Conservation (phyloP, 2,329 filamentous ascomycete genomes). For the Colletotrichum camelliae region DNA sequence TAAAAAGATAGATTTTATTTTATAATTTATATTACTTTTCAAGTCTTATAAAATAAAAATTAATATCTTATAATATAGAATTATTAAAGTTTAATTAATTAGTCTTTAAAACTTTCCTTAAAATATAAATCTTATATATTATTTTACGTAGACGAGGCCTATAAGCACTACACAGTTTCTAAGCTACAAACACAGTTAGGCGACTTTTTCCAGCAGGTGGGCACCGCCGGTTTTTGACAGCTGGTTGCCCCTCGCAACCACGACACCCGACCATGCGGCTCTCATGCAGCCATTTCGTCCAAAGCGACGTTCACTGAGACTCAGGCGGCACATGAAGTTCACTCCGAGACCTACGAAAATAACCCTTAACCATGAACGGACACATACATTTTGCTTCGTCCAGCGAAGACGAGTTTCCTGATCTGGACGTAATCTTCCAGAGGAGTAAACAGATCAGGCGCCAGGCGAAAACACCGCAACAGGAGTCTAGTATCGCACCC, state of each 20-base stretch:
- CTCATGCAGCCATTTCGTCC: background rate
- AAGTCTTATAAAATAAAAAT: too few relatives aligned
- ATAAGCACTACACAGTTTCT: too few relatives aligned
- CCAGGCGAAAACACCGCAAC: background rate
- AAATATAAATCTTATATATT: too few relatives aligned
- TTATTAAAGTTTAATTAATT: too few relatives aligned
- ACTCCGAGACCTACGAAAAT: background rate
- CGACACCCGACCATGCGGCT: background rate
- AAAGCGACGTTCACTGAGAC: background rate
- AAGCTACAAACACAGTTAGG: background rate
- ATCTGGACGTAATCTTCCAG: constrained; percentile 36
- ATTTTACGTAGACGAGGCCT: too few relatives aligned
- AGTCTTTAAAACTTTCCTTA: too few relatives aligned
- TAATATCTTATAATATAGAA: too few relatives aligned
- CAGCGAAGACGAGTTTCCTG: constrained; percentile 49
- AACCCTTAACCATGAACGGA: constrained; percentile 13
- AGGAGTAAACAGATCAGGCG: constrained; percentile 2
- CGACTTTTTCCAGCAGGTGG: background rate
- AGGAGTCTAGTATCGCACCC: background rate
- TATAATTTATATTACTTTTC: too few relatives aligned
- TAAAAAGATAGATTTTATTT: too few relatives aligned
- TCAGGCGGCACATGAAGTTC: background rate
- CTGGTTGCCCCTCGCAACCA: constrained; percentile 20
- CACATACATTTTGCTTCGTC: constrained; percentile 31
- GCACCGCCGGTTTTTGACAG: background rate